Evolutionary conservation across 495 filamentous ascomycete species (phyloP).

Genomic region (Aspergillus bertholletiae): DNA sequence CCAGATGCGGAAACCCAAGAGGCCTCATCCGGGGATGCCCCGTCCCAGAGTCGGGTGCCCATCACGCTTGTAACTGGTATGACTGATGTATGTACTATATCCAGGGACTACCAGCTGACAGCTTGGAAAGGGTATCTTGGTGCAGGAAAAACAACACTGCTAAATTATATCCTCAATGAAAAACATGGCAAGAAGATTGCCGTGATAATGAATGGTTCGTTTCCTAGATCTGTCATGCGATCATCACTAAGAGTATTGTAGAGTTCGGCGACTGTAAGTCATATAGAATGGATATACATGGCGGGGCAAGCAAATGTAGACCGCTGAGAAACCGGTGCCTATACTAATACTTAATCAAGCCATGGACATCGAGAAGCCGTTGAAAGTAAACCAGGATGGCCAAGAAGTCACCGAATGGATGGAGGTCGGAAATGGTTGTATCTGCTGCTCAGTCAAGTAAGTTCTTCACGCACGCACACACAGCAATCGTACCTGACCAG

Average conservation of each 20-base stretch:
- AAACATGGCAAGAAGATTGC: slow-evolving; percentile 96
- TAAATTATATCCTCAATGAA: slow-evolving; percentile 93
- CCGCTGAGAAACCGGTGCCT: background rate
- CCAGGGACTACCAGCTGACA: background rate
- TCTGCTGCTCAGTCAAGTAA: slow-evolving; percentile 98
- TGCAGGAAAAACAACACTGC: slow-evolving; percentile 89
- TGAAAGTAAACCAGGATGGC: slow-evolving; percentile 82
- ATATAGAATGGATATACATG: background rate
- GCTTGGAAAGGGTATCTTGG: slow-evolving; percentile 68
- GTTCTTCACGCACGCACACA: background rate
- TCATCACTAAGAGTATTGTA: slow-evolving; percentile 25
- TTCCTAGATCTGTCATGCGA: background rate
- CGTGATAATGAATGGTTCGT: slow-evolving; percentile 88
- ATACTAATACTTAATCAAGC: slow-evolving; percentile 42
- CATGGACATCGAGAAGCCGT: slow-evolving; percentile 87
- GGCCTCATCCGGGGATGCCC: slow-evolving; percentile 36
- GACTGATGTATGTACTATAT: background rate
- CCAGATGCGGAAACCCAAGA: slow-evolving; percentile 21
- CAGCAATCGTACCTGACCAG: background rate
- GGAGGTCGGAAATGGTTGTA: slow-evolving; percentile 92
- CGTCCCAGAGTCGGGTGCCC: slow-evolving; percentile 62
- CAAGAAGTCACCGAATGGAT: slow-evolving; percentile 92
- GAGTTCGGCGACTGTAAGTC: slow-evolving; percentile 91
- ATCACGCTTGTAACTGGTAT: slow-evolving; percentile 92
- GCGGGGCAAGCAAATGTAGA: background rate